Evolutionary conservation across 768 basidiomycete genomes (phyloP).

Genomic region (Trametes coccinea): DNA sequence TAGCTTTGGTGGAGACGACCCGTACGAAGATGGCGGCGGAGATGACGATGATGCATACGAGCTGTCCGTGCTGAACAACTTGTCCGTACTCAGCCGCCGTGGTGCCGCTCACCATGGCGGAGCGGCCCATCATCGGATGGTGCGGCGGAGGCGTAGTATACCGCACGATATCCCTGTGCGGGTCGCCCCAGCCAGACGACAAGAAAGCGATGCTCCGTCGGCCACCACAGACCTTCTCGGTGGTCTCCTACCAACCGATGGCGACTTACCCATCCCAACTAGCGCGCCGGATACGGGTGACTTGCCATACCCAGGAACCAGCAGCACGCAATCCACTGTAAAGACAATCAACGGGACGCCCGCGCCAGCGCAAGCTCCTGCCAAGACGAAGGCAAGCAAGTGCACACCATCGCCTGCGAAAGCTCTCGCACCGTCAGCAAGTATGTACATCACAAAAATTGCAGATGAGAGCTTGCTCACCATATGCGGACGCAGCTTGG

Average conservation of each 20-base stretch:
- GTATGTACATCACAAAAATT: constrained; percentile 32
- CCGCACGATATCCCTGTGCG: not conserved
- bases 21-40: constrained; percentile 9
- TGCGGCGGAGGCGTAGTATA: constrained; percentile 6
- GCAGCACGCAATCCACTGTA: constrained; percentile 13
- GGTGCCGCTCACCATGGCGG: not conserved
- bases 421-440: constrained; percentile 49
- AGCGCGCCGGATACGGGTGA: not conserved
- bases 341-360: constrained; percentile 31
- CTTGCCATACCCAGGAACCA: not conserved
- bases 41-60: constrained; percentile 15
- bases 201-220: not conserved
- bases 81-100: not conserved
- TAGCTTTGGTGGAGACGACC: constrained; percentile 6
- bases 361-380: constrained; percentile 31
- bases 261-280: constrained; percentile 7
- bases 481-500: constrained; percentile 32
- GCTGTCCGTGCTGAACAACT: not conserved
- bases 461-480: not conserved
- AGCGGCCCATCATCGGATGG: constrained; percentile 20
- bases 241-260: constrained; percentile 1
- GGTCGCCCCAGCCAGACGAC: not conserved
- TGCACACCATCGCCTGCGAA: constrained; percentile 54
- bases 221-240: not conserved
- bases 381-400: constrained; percentile 29